Evolutionary conservation across 2,329 filamentous ascomycete species (phyloP), one percentile per base, ranked within the genome.

Genomic region (Aspergillus aculeatus): DNA sequence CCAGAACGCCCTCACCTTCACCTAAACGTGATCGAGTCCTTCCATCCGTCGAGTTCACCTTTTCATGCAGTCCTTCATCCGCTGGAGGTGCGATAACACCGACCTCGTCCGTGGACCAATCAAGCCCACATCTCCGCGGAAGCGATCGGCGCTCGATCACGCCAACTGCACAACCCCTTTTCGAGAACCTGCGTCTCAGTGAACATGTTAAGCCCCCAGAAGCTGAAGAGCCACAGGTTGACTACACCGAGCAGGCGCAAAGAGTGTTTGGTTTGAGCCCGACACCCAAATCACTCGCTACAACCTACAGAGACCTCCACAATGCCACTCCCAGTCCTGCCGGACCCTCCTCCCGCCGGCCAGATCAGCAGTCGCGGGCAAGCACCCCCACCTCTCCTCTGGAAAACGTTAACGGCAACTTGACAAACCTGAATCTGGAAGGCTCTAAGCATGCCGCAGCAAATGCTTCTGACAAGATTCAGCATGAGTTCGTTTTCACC

Each of bases 241-340:
- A 35, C 49, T 16, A 16, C 32, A 35, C 32, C 2, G 3, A 35
- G 11, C 12, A 16, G 32, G 32, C 32, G 14, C 4, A 16, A 52
- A 38, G 23, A 19, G 50, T 35, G 4, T 19, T 32, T 12, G n/a
- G 50, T 3, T 21, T 21, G 35, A 52, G 16, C 23, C 24, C 26
- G 6, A 19, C 44, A 1, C 47, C n/a, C 4, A 56, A 26, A 16
- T 5, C 38, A 4, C 23, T 9, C 9, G 19, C 11, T 2, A 49
- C 53, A 23, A 64, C 62, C 19, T 62, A 64, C 55, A 47, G 62
- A 29, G 54, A 58, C 14, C 49, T 64, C 16, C 50, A 62, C 47
- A 60, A 64, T 47, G 55, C 52, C 7, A 60, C 48, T 1, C 58
- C 58, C 7, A 56, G 48, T 47, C 53, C 58, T 48, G 32, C 35